Conservation (phyloP, 2,329 filamentous ascomycete species). For the Apiospora koreana region DNA sequence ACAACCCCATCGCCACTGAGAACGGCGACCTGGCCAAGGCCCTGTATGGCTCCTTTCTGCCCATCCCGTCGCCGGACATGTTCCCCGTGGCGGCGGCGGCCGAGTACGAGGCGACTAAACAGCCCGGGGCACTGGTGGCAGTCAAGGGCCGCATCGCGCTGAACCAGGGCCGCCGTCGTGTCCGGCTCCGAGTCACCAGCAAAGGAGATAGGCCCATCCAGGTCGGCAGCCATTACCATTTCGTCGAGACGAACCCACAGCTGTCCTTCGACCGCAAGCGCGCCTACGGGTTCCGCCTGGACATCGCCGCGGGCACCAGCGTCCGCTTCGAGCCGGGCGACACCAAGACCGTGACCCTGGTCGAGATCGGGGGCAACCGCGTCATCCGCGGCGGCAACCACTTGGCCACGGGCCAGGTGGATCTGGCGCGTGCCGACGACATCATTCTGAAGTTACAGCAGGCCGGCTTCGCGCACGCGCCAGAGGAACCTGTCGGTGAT, state of each 20-base stretch:
- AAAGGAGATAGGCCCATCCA: constrained; percentile 89
- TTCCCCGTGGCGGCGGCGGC: constrained; percentile 67
- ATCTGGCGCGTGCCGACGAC: constrained; percentile 60
- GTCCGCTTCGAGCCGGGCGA: constrained; percentile 94
- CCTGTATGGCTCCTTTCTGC: constrained; percentile 88
- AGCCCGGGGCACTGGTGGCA: constrained; percentile 78
- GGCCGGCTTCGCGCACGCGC: constrained; percentile 76
- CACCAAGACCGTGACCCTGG: constrained; percentile 83
- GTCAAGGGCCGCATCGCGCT: constrained; percentile 67
- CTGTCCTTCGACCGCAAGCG: constrained; percentile 83
- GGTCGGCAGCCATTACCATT: constrained; percentile 94
- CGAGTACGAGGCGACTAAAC: constrained; percentile 67
- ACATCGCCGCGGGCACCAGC: constrained; percentile 89
- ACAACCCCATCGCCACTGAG: constrained; percentile 82
- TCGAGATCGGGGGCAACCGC: constrained; percentile 81
- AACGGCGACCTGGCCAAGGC: constrained; percentile 86
- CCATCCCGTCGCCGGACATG: constrained; percentile 66
- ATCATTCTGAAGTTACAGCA: constrained; percentile 68
- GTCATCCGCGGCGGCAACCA: constrained; percentile 84
- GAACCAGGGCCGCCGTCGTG: constrained; percentile 73
- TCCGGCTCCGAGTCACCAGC: constrained; percentile 76
- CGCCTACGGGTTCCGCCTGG: constrained; percentile 82
- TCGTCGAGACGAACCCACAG: constrained; percentile 90
- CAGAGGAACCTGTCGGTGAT: constrained; percentile 65
- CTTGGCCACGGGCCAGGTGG: constrained; percentile 72